Conservation (phyloP, 208 protist genomes). For the Balamuthia mandrillaris region DNA sequence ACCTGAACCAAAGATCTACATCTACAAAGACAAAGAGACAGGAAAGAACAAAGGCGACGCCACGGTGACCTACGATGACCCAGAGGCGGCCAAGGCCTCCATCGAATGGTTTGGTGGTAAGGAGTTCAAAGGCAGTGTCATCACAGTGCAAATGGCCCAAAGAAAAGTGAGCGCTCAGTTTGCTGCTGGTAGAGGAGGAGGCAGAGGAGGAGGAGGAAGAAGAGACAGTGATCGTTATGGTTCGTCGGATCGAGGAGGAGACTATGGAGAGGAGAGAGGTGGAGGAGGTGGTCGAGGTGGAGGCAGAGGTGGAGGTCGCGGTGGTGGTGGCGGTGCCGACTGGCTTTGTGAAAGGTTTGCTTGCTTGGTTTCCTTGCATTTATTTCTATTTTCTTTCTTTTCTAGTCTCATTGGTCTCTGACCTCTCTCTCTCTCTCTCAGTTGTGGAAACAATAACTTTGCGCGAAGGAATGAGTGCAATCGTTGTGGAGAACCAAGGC, state of each 20-base stretch:
- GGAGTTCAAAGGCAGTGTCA: background rate
- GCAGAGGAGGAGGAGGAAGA: background rate
- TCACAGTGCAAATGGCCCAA: background rate
- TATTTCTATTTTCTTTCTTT: background rate
- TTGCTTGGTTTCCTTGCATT: too few relatives aligned
- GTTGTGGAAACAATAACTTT: too few relatives aligned
- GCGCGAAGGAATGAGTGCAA: too few relatives aligned
- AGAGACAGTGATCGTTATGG: background rate
- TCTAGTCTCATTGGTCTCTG: background rate
- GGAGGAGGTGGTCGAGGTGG: background rate
- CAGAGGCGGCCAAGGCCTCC: conserved; percentile 30
- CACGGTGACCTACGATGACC: conserved; percentile 50
- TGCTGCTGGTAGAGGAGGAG: background rate
- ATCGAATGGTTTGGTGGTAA: conserved; percentile 36
- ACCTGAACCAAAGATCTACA: conserved; percentile 31
- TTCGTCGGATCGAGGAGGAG: background rate
- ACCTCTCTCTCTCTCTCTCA: too few relatives aligned
- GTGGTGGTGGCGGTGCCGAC: too few relatives aligned
- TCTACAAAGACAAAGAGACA: conserved; percentile 42
- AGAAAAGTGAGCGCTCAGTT: background rate
- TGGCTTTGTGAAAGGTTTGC: too few relatives aligned
- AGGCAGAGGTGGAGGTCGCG: too few relatives aligned
- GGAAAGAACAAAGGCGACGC: conserved; percentile 40
- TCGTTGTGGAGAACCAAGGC: background rate
- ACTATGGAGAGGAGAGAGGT: background rate